Evolutionary conservation across 495 filamentous ascomycete species (phyloP).

Genomic region (Trichoderma gamsii): DNA sequence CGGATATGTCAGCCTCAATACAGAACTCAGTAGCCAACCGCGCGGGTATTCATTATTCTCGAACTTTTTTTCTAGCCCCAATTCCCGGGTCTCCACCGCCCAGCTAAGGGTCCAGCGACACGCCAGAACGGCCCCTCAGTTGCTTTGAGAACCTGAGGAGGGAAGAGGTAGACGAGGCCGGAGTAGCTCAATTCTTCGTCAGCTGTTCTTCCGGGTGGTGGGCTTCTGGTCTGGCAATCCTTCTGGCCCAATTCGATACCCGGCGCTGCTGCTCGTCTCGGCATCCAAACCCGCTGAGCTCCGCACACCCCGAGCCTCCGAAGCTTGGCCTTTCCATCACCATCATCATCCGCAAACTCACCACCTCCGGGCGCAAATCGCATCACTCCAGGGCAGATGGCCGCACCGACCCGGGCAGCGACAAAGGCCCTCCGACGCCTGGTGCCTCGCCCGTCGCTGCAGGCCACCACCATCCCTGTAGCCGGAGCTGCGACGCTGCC

Average conservation of each 20-base stretch:
- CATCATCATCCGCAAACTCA: not conserved
- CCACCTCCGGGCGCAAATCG: not conserved
- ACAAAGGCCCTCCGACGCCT: not conserved
- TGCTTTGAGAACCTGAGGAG: not conserved
- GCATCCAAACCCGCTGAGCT: not conserved
- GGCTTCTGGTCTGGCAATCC: too few relatives aligned
- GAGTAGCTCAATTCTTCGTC: not conserved
- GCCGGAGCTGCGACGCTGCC: not conserved
- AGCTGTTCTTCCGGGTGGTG: not conserved
- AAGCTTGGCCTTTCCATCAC: not conserved
- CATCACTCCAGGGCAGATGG: not conserved
- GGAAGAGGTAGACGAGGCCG: not conserved
- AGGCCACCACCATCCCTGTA: not conserved
- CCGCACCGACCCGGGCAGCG: slow-evolving; percentile 10
- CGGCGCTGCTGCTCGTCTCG: too few relatives aligned
- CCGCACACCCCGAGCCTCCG: not conserved
- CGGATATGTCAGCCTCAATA: not conserved
- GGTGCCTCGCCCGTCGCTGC: not conserved
- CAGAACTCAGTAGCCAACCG: not conserved
- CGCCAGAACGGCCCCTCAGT: not conserved
- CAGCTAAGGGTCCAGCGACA: not conserved
- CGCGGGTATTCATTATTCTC: not conserved
- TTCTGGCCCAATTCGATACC: too few relatives aligned
- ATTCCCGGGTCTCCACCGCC: not conserved
- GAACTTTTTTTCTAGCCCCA: not conserved